A percentile compares a stretch with the other conserved stretches of the same genome.
phyloP scores from a whole-genome alignment of 2,329 filamentous ascomycete species.

The Epichloe coenophiala region DNA sequence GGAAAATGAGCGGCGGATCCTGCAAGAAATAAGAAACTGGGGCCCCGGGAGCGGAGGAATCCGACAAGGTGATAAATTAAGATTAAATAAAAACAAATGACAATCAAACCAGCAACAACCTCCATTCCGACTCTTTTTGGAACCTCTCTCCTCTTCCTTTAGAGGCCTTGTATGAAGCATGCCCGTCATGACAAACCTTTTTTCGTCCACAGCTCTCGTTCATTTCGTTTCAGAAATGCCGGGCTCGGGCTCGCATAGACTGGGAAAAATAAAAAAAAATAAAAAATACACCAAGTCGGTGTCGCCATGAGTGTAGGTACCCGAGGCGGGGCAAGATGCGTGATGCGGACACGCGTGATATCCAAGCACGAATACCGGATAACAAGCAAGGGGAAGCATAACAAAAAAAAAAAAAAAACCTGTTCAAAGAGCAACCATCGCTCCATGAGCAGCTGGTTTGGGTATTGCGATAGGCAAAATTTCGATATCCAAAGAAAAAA shows the following conservation, averaged over 20 bases:
- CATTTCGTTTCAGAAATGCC: neutral
- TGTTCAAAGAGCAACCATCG: neutral
- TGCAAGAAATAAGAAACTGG: neutral
- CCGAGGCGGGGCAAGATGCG: neutral
- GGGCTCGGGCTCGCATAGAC: neutral
- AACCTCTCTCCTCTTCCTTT: neutral
- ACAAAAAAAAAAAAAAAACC: neutral
- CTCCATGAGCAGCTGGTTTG: neutral
- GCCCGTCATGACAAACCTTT: neutral
- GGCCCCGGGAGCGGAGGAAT: neutral
- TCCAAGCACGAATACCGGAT: neutral
- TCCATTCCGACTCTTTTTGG: neutral
- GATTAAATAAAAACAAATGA: neutral
- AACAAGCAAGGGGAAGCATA: neutral
- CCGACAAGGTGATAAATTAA: neutral
- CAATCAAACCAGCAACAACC: neutral
- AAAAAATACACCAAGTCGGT: neutral
- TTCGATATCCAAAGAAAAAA: neutral
- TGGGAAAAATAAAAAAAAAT: too few species aligned
- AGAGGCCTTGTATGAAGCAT: neutral
- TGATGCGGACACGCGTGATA: neutral
- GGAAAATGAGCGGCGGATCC: too few species aligned
- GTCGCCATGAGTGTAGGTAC: too few species aligned
- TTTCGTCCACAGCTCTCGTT: neutral
- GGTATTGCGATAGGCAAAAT: neutral